Conservation (phyloP, 2,329 filamentous ascomycete species). For the Fonsecaea pedrosoi region DNA sequence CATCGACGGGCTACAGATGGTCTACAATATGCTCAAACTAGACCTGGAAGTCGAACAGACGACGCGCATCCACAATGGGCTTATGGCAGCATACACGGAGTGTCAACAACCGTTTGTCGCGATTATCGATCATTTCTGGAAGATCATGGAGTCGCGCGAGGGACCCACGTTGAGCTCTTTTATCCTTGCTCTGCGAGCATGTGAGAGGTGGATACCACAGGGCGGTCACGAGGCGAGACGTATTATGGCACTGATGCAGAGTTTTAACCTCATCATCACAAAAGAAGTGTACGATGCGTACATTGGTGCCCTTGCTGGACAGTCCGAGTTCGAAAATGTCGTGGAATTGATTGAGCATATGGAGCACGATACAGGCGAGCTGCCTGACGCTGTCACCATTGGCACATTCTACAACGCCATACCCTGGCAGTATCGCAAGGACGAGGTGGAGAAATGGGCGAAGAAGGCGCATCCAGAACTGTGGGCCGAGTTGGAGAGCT, state of each 20-base stretch:
- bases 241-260: slow-evolving; percentile 63
- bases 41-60: slow-evolving; percentile 79
- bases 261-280: slow-evolving; percentile 80
- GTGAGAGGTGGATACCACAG: slow-evolving; percentile 64
- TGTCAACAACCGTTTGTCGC: slow-evolving; percentile 65
- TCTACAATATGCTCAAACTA: slow-evolving; percentile 94
- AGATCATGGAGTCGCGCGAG: slow-evolving; percentile 82
- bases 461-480: slow-evolving; percentile 68
- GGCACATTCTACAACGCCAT: slow-evolving; percentile 78
- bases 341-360: slow-evolving; percentile 71
- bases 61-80: slow-evolving; percentile 78
- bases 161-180: slow-evolving; percentile 84
- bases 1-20: slow-evolving; percentile 70
- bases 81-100: slow-evolving; percentile 84
- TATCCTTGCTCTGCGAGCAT: slow-evolving; percentile 79
- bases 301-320: slow-evolving; percentile 74
- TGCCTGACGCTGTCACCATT: slow-evolving; percentile 72
- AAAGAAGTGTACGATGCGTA: slow-evolving; percentile 77
- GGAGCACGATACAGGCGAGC: slow-evolving; percentile 68
- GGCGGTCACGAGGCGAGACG: slow-evolving; percentile 56
- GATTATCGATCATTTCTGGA: slow-evolving; percentile 80
- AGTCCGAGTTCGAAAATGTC: slow-evolving; percentile 72
- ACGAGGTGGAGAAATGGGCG: slow-evolving; percentile 76
- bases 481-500: slow-evolving; percentile 69
- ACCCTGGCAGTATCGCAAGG: slow-evolving; percentile 69